Conservation (phyloP, 2,329 filamentous ascomycete species). For the Lachnellula subtilissima region DNA sequence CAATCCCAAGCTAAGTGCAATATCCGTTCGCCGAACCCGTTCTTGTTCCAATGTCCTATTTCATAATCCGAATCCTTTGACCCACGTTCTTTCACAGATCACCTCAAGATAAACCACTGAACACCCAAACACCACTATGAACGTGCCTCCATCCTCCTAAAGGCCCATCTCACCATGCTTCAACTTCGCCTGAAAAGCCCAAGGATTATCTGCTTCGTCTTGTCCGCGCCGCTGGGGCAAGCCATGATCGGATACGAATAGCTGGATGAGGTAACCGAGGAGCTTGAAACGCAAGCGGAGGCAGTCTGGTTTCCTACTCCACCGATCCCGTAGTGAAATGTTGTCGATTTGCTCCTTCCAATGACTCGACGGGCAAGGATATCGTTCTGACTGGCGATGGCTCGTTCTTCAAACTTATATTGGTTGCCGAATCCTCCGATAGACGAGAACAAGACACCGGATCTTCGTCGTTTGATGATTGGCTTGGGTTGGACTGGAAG, state of each 20-base stretch:
- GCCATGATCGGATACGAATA: neutral
- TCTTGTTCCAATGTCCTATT: too few relatives aligned
- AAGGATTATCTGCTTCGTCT: constrained; percentile 7
- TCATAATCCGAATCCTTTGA: too few relatives aligned
- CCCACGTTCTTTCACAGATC: too few relatives aligned
- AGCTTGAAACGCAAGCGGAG: neutral
- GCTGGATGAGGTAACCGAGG: neutral
- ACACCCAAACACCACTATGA: too few relatives aligned
- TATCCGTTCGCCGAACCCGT: too few relatives aligned
- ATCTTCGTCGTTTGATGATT: neutral
- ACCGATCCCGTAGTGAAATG: constrained; percentile 17
- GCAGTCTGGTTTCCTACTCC: constrained; percentile 21
- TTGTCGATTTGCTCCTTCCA: neutral
- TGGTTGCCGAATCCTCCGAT: constrained; percentile 14
- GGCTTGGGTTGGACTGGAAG: neutral
- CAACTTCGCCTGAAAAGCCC: constrained; percentile 1
- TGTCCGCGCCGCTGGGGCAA: constrained; percentile 8
- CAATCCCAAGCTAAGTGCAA: too few relatives aligned
- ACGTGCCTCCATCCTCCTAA: too few relatives aligned
- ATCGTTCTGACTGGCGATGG: constrained; percentile 1
- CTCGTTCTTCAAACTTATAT: constrained; percentile 7
- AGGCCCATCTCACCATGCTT: neutral
- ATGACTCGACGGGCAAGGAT: neutral
- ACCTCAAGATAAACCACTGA: too few relatives aligned
- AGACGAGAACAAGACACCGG: constrained; percentile 8